phyloP scores from a whole-genome alignment of 129 eudicot genomes.

The Lactuca sativa region DNA sequence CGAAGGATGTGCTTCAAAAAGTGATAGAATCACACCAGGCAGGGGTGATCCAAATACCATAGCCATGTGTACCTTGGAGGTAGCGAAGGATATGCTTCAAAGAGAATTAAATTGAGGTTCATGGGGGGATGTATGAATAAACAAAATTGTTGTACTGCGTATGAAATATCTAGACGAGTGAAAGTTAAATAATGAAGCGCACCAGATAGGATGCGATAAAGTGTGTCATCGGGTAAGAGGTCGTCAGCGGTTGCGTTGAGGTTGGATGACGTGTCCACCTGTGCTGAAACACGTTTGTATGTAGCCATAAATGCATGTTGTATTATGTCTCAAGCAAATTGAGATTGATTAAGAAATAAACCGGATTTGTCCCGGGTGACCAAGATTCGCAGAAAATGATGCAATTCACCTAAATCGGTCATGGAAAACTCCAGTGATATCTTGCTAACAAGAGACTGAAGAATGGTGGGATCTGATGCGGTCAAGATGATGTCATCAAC shows the following conservation, averaged over 20 bases:
- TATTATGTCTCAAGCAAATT: not conserved
- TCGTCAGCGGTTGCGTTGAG: not conserved
- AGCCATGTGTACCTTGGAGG: not conserved
- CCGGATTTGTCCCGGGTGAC: not conserved
- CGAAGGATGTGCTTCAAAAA: no score
- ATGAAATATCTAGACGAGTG: no score
- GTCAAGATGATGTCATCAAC: not conserved
- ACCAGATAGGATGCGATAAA: not conserved
- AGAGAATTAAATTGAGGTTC: not conserved
- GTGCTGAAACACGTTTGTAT: constrained; percentile 4
- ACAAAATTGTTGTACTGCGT: not conserved
- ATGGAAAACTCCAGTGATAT: not conserved
- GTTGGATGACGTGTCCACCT: not conserved
- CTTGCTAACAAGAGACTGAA: not conserved
- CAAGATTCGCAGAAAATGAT: not conserved
- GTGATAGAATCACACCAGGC: not conserved
- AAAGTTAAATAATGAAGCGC: not conserved
- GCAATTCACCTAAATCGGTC: not conserved
- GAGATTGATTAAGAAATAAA: not conserved
- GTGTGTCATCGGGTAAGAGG: not conserved
- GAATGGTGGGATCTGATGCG: not conserved
- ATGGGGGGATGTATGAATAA: not conserved
- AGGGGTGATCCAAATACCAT: not conserved
- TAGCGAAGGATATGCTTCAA: not conserved
- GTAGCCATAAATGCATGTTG: not conserved